Percentiles rank a stretch among this genome's conserved stretches.
phyloP scores from a whole-genome alignment of 1,284 basidiomycete genomes.

The Ceratobasidium sp. region DNA sequence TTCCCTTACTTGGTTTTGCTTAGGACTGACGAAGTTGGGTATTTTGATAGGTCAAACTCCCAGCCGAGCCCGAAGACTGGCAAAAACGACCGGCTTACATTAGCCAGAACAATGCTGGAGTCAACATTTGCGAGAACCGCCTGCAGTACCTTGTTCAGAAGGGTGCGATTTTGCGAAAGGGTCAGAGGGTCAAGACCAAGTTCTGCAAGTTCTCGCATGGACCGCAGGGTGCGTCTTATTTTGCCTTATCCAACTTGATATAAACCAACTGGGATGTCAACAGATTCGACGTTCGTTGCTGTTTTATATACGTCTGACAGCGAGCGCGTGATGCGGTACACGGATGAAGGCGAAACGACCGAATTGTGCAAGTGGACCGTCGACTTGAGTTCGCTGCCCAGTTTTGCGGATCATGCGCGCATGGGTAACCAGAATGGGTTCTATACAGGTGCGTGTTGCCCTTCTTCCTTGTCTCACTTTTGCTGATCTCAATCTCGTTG shows the following conservation, averaged over 20 bases:
- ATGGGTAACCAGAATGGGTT: constrained; percentile 57
- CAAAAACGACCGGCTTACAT: constrained; percentile 81
- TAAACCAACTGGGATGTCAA: constrained; percentile 3
- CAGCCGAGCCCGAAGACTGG: constrained; percentile 79
- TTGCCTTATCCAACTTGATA: neutral
- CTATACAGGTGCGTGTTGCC: constrained; percentile 66
- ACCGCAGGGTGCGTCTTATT: constrained; percentile 41
- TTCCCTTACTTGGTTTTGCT: neutral
- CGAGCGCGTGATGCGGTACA: constrained; percentile 77
- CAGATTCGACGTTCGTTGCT: constrained; percentile 78
- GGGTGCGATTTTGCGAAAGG: constrained; percentile 82
- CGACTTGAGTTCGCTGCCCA: constrained; percentile 74
- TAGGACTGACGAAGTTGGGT: neutral
- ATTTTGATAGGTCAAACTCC: constrained; percentile 71
- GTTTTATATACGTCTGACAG: constrained; percentile 76
- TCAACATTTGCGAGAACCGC: constrained; percentile 80
- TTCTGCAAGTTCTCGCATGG: constrained; percentile 56
- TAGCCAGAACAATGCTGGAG: constrained; percentile 72
- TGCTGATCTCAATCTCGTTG: neutral
- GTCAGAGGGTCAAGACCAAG: constrained; percentile 79
- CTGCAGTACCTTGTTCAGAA: constrained; percentile 80
- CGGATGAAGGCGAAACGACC: constrained; percentile 76
- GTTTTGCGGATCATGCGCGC: constrained; percentile 70
- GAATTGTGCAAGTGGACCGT: constrained; percentile 88
- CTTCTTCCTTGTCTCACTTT: neutral